Conservation (phyloP, 2,329 filamentous ascomycete genomes). For the Xylaria digitata region DNA sequence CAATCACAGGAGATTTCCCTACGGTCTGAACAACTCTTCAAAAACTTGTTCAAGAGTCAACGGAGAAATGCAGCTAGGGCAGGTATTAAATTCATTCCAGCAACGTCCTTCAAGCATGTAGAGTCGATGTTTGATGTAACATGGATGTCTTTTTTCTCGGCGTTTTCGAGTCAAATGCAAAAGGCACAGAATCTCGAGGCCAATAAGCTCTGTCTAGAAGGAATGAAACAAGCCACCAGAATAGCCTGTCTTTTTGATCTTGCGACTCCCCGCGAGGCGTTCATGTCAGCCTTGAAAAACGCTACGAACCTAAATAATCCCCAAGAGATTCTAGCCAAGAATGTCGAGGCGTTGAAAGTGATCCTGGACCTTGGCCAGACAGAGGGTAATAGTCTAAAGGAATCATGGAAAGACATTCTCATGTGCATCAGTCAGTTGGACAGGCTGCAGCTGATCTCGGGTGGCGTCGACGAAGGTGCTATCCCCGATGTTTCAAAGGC, state of each 20-base stretch:
- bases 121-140: conserved; percentile 99
- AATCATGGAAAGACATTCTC: conserved; percentile 95
- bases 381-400: conserved; percentile 88
- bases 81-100: conserved; percentile 84
- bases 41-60: conserved; percentile 90
- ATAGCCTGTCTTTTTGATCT: conserved; percentile 95
- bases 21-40: conserved; percentile 85
- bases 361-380: conserved; percentile 91
- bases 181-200: conserved; percentile 93
- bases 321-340: conserved; percentile 94
- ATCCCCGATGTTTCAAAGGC: conserved; percentile 93
- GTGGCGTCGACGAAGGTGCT: conserved; percentile 90
- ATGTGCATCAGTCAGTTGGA: conserved; percentile 97
- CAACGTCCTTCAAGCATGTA: conserved; percentile 92
- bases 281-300: conserved; percentile 91
- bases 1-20: conserved; percentile 91
- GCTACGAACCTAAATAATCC: conserved; percentile 97
- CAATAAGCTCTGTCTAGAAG: conserved; percentile 92
- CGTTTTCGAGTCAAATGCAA: conserved; percentile 91
- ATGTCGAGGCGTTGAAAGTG: conserved; percentile 92
- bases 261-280: conserved; percentile 92
- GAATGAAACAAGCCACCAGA: conserved; percentile 91
- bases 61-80: conserved; percentile 79
- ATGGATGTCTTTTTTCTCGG: conserved; percentile 99
- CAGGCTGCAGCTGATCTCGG: conserved; percentile 91